Evolutionary conservation across 179 eudicot species (phyloP).

Genomic region (Corrigiola litoralis): DNA sequence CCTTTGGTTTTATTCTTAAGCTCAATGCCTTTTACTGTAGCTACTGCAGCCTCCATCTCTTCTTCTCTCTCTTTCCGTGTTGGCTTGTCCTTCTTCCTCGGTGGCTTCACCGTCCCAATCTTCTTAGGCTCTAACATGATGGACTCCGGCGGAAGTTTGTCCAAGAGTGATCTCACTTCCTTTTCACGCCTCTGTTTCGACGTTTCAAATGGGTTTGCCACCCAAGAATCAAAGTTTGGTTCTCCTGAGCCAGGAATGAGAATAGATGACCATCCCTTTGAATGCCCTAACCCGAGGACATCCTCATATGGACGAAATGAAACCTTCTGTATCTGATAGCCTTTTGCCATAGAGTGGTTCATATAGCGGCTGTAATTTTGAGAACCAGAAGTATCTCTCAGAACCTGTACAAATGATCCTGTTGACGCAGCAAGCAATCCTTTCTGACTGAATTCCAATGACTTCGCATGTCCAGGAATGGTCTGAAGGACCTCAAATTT

Average conservation of each 20-base stretch:
- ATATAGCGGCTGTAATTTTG: constrained; percentile 61
- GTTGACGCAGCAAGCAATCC: constrained; percentile 68
- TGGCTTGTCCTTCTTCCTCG: constrained; percentile 53
- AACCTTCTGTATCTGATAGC: constrained; percentile 54
- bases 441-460: constrained; percentile 82
- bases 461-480: constrained; percentile 58
- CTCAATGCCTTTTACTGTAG: constrained; percentile 40
- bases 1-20: constrained; percentile 88
- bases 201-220: constrained; percentile 90
- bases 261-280: constrained; percentile 90
- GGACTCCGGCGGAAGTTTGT: constrained; percentile 89
- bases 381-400: constrained; percentile 48
- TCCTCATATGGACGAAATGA: constrained; percentile 81
- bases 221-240: constrained; percentile 90
- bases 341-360: constrained; percentile 83
- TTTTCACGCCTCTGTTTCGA: constrained; percentile 80
- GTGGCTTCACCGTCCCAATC: constrained; percentile 61
- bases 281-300: constrained; percentile 80
- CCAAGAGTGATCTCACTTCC: constrained; percentile 70
- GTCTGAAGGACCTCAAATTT: constrained; percentile 73
- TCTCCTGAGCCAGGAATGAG: constrained; percentile 91
- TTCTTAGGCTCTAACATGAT: constrained; percentile 84
- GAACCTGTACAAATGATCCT: constrained; percentile 68
- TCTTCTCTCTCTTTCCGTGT: constrained; percentile 61
- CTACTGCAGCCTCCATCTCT: constrained; percentile 73